phyloP scores from a whole-genome alignment of 2,329 filamentous ascomycete species.

The Penicillium sp. region DNA sequence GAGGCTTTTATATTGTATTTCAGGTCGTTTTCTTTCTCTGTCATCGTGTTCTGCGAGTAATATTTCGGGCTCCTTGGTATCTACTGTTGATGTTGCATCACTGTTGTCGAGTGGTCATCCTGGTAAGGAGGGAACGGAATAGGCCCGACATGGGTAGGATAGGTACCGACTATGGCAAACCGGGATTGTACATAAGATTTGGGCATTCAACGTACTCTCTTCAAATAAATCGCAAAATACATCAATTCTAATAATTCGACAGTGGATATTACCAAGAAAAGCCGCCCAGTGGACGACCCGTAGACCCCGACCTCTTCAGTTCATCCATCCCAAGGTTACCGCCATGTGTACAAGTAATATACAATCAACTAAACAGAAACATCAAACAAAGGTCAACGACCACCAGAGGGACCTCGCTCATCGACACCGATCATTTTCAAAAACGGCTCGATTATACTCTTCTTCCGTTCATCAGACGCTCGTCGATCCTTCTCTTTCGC shows the following conservation, averaged over 20 bases:
- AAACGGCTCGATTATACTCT: constrained; percentile 72
- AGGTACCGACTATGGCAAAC: background rate
- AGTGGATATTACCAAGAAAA: background rate
- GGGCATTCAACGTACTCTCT: background rate
- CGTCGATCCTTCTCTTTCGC: constrained; percentile 63
- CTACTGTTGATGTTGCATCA: background rate
- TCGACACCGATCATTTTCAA: constrained; percentile 50
- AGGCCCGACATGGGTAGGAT: background rate
- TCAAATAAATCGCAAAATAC: background rate
- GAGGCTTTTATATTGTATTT: background rate
- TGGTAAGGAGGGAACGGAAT: background rate
- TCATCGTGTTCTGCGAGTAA: background rate
- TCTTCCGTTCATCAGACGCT: constrained; percentile 65
- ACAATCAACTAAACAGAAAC: background rate
- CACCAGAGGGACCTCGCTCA: constrained; percentile 39
- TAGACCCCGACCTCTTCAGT: background rate
- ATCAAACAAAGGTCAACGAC: constrained; percentile 17
- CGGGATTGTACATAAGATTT: background rate
- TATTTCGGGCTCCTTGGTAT: background rate
- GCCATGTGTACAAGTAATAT: background rate
- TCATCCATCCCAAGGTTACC: background rate
- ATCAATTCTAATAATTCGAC: background rate
- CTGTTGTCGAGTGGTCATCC: too few species aligned
- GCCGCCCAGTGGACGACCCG: background rate
- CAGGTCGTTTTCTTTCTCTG: background rate